These are phyloP conservation scores for Phytophthora syringae DNA, from an alignment of 352 stramenopile species.

Conservation along the genomic window DNA sequence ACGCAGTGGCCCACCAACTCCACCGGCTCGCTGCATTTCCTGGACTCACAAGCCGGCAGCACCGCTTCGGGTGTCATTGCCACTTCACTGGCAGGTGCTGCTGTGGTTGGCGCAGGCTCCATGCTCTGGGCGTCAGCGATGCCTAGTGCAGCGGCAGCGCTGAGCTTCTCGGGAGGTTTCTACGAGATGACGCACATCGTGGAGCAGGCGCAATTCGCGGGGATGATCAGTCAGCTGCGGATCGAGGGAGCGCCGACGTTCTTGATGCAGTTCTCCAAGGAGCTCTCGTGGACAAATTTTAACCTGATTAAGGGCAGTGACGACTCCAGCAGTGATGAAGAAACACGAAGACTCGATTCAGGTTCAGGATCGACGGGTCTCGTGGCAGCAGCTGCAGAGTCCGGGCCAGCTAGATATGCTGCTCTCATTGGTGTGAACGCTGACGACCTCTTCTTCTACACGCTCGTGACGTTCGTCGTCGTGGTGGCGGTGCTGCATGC, in stretches of 20 bases:
- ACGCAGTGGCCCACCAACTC: slow-evolving; percentile 83
- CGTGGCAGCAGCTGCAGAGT: slow-evolving; percentile 45
- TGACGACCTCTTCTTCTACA: slow-evolving; percentile 85
- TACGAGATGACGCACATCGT: slow-evolving; percentile 90
- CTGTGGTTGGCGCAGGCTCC: slow-evolving; percentile 54
- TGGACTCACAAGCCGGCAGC: slow-evolving; percentile 72
- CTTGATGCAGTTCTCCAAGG: slow-evolving; percentile 81
- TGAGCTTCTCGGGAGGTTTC: slow-evolving; percentile 74
- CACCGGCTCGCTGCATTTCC: slow-evolving; percentile 68
- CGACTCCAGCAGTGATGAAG: slow-evolving; percentile 11
- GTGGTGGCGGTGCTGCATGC: slow-evolving; percentile 68
- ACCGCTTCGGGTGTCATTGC: slow-evolving; percentile 73
- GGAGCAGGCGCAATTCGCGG: slow-evolving; percentile 86
- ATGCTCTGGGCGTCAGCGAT: slow-evolving; percentile 81
- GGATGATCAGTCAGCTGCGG: slow-evolving; percentile 84
- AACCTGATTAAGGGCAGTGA: slow-evolving; percentile 70
- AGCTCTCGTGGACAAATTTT: slow-evolving; percentile 89
- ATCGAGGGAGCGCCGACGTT: slow-evolving; percentile 79
- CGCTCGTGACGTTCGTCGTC: slow-evolving; percentile 63
- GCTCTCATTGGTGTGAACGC: slow-evolving; percentile 67
- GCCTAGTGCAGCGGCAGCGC: slow-evolving; percentile 60
- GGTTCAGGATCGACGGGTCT: slow-evolving; percentile 38
- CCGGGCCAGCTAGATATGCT: slow-evolving; percentile 74
- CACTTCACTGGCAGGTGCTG: slow-evolving; percentile 64
- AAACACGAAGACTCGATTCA: slow-evolving; percentile 39